phyloP scores from a whole-genome alignment of 2,329 filamentous ascomycete genomes.

The Cucurbitaria berberidis region DNA sequence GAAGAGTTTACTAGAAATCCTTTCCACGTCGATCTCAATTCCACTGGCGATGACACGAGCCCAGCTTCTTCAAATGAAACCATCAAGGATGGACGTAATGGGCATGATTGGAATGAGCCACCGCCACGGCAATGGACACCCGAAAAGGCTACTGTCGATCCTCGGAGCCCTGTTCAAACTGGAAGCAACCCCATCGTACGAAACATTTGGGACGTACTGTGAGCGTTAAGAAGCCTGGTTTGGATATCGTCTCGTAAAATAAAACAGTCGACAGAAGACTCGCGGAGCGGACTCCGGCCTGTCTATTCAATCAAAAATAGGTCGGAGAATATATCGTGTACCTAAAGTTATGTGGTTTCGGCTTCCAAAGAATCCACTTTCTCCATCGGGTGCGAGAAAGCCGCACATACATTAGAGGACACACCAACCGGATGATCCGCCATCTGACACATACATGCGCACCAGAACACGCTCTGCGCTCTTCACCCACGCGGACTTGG shows the following conservation, averaged over 20 bases:
- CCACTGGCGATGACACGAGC: constrained; percentile 34
- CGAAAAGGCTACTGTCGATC: constrained; percentile 68
- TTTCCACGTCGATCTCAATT: constrained; percentile 44
- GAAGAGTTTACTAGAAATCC: constrained; percentile 71
- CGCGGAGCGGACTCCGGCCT: background rate
- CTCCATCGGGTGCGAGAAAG: constrained; percentile 2
- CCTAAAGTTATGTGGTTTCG: constrained; percentile 7
- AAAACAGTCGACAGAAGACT: background rate
- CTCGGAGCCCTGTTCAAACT: constrained; percentile 75
- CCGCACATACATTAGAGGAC: constrained; percentile 6
- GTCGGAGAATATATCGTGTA: constrained; percentile 1
- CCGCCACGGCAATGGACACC: constrained; percentile 51
- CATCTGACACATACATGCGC: background rate
- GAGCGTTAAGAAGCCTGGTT: constrained; percentile 35
- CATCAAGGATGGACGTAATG: constrained; percentile 38
- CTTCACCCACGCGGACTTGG: background rate
- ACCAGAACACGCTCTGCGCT: background rate
- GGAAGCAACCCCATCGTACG: constrained; percentile 77
- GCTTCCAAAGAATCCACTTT: constrained; percentile 9
- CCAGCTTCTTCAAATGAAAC: constrained; percentile 42
- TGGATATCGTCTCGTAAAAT: background rate
- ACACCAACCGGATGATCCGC: background rate
- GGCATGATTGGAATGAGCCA: constrained; percentile 36
- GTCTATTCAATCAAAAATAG: background rate
- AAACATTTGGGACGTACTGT: constrained; percentile 80